Percentiles rank a stretch among this genome's conserved stretches.
These are phyloP conservation scores for Pilasporangium apinafurcum DNA, from an alignment of 352 stramenopile species.

Conservation along the genomic window DNA sequence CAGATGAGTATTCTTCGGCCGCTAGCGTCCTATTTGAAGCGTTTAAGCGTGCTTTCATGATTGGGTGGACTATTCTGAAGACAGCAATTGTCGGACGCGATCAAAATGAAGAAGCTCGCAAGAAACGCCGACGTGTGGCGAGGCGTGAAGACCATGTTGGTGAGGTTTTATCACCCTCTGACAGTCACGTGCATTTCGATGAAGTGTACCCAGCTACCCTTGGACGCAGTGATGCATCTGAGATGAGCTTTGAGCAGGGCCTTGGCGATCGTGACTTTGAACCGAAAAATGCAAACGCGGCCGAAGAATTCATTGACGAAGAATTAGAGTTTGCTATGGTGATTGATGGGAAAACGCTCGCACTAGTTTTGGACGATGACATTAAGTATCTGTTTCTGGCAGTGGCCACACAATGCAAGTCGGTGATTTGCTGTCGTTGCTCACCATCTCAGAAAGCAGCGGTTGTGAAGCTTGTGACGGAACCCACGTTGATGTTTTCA, in stretches of 20 bases:
- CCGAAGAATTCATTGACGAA: constrained; percentile 58
- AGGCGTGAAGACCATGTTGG: constrained; percentile 37
- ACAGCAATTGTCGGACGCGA: constrained; percentile 64
- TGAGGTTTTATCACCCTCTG: constrained; percentile 21
- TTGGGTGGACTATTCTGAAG: constrained; percentile 64
- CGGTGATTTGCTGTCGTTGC: constrained; percentile 84
- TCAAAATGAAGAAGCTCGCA: constrained; percentile 56
- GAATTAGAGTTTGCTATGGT: constrained; percentile 87
- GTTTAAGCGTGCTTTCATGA: constrained; percentile 58
- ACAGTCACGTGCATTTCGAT: constrained; percentile 44
- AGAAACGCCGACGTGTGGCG: constrained; percentile 53
- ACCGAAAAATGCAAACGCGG: constrained; percentile 35
- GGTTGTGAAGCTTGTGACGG: constrained; percentile 83
- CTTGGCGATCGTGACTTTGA: constrained; percentile 67
- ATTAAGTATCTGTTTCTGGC: constrained; percentile 88
- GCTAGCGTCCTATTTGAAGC: constrained; percentile 74
- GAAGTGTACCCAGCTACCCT: constrained; percentile 66
- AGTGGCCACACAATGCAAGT: constrained; percentile 85
- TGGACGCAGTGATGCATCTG: constrained; percentile 43
- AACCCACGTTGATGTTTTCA: constrained; percentile 85
- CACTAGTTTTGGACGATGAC: constrained; percentile 79
- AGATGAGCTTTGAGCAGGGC: constrained; percentile 45
- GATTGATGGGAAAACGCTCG: constrained; percentile 85
- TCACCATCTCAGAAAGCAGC: constrained; percentile 81
- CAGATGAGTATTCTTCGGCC: constrained; percentile 73